Percentiles rank a stretch among this genome's conserved stretches.
phyloP scores from a whole-genome alignment of 768 basidiomycete genomes.

The Lactifluus piperatus region DNA sequence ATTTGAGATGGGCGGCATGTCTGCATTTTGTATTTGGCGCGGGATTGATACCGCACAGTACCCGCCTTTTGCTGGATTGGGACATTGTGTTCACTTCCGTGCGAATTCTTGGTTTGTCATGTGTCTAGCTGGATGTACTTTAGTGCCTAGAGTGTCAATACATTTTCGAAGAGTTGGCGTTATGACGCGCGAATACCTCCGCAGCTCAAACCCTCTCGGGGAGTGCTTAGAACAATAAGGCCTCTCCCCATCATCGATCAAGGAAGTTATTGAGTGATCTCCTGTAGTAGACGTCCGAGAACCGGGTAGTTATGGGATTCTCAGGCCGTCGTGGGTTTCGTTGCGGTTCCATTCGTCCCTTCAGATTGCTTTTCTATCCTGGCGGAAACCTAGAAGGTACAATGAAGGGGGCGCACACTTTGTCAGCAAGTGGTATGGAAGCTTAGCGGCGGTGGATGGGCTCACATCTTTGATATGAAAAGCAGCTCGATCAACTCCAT shows the following conservation, averaged over 20 bases:
- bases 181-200: constrained; percentile 14
- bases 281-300: background rate
- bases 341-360: constrained; percentile 27
- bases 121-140: constrained; percentile 13
- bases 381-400: constrained; percentile 53
- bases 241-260: constrained; percentile 7
- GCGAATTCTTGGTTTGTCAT: constrained; percentile 9
- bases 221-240: constrained; percentile 18
- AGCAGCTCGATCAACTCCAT: constrained; percentile 73
- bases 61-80: constrained; percentile 10
- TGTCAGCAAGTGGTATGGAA: constrained; percentile 14
- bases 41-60: constrained; percentile 10
- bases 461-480: constrained; percentile 77
- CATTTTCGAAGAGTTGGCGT: constrained; percentile 11
- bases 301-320: constrained; percentile 1
- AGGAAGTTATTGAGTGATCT: constrained; percentile 5
- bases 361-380: constrained; percentile 59
- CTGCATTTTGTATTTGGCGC: background rate
- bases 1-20: background rate
- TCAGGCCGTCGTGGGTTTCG: constrained; percentile 4
- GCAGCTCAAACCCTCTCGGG: constrained; percentile 2
- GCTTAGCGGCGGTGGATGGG: constrained; percentile 6
- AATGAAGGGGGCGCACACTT: constrained; percentile 16
- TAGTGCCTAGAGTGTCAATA: constrained; percentile 13
- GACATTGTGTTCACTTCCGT: constrained; percentile 1